Evolutionary conservation across 345 rosid species (phyloP).

Genomic region (Populus deltoides): DNA sequence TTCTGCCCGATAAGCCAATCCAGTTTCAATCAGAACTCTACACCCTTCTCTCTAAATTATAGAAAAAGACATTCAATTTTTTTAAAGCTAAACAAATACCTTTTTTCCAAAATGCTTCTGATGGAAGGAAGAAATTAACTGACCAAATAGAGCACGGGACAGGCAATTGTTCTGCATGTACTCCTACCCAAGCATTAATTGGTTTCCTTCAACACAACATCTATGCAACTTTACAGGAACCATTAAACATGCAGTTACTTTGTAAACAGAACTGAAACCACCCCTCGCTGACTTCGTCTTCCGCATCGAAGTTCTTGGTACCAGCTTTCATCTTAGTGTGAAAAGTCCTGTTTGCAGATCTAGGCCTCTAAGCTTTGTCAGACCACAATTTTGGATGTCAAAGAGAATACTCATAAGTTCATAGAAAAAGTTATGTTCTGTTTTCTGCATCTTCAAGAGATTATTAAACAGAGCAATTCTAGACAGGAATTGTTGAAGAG

Average conservation of each 20-base stretch:
- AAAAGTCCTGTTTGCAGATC: constrained; percentile 27
- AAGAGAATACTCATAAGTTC: background rate
- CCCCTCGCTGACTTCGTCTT: constrained; percentile 21
- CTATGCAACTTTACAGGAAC: constrained; percentile 8
- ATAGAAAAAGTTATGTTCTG: background rate
- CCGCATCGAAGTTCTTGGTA: constrained; percentile 22
- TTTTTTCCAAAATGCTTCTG: background rate
- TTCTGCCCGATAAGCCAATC: constrained; percentile 64
- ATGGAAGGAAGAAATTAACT: constrained; percentile 5
- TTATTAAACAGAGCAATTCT: no score
- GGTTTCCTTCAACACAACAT: constrained; percentile 32
- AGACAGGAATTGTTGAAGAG: no score
- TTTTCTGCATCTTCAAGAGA: no score
- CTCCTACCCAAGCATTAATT: constrained; percentile 17
- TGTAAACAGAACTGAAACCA: constrained; percentile 24
- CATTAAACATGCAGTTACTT: constrained; percentile 25
- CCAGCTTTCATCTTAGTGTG: constrained; percentile 27
- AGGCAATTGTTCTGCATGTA: constrained; percentile 28
- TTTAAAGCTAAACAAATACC: background rate
- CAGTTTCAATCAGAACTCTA: constrained; percentile 47
- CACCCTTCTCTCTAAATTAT: constrained; percentile 44
- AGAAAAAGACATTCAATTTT: background rate
- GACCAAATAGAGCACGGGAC: constrained; percentile 22
- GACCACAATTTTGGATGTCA: constrained; percentile 16
- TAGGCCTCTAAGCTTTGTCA: constrained; percentile 26